These are phyloP conservation scores for Neocatenulostroma microsporum DNA, from an alignment of 2,329 filamentous ascomycete species.

Conservation along the genomic window DNA sequence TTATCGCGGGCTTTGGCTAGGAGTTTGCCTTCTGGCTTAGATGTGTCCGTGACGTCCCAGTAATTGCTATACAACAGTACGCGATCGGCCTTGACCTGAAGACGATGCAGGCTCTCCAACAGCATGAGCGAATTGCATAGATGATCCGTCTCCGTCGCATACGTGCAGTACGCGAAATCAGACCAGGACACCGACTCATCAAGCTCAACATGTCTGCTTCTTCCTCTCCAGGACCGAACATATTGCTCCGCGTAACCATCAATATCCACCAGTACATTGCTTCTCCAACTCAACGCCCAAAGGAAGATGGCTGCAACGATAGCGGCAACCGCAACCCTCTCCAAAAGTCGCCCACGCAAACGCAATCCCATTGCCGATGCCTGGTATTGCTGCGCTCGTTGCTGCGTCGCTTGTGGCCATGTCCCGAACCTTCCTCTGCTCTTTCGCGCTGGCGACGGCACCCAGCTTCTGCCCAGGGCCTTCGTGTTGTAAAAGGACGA, in stretches of 20 bases:
- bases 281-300: too few relatives aligned
- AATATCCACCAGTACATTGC: too few relatives aligned
- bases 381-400: too few relatives aligned
- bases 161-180: slow-evolving; percentile 37
- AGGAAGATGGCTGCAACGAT: neutral
- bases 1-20: slow-evolving; percentile 35
- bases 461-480: slow-evolving; percentile 8
- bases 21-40: slow-evolving; percentile 27
- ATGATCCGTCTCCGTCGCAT: slow-evolving; percentile 35
- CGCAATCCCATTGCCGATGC: neutral
- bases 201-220: slow-evolving; percentile 2
- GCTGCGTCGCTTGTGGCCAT: slow-evolving; percentile 1
- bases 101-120: slow-evolving; percentile 35
- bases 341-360: slow-evolving; percentile 4
- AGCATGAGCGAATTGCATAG: slow-evolving; percentile 40
- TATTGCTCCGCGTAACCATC: neutral
- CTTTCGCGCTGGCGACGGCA: slow-evolving; percentile 4
- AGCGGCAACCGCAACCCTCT: slow-evolving; percentile 3
- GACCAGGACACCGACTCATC: slow-evolving; percentile 23
- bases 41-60: slow-evolving; percentile 30
- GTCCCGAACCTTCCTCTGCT: neutral
- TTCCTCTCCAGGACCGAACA: neutral
- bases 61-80: slow-evolving; percentile 39
- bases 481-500: slow-evolving; percentile 9
- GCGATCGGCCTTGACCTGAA: slow-evolving; percentile 39